Evolutionary conservation across 2,329 filamentous ascomycete species (phyloP).

Genomic region (Herpotrichia juniperi): DNA sequence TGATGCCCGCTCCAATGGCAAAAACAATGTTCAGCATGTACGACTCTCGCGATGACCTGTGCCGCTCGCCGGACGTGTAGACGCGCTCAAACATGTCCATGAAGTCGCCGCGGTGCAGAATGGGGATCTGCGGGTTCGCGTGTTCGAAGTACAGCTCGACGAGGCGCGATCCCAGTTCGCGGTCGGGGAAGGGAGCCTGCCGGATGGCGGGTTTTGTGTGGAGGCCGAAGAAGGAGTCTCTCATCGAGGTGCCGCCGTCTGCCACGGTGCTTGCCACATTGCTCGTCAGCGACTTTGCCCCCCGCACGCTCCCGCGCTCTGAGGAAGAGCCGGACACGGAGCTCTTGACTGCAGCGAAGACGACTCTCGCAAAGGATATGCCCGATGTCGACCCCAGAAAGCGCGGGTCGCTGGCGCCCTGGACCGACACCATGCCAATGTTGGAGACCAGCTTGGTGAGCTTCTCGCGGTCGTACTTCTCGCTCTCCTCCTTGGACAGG

Average conservation of each 20-base stretch:
- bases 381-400: constrained; percentile 86
- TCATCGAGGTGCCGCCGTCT: constrained; percentile 75
- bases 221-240: constrained; percentile 93
- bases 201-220: constrained; percentile 89
- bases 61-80: constrained; percentile 71
- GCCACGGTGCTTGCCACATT: constrained; percentile 55
- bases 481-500: constrained; percentile 44
- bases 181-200: constrained; percentile 82
- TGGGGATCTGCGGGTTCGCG: constrained; percentile 93
- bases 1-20: constrained; percentile 92
- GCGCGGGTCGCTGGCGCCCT: constrained; percentile 77
- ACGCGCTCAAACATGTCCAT: constrained; percentile 85
- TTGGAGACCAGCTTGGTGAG: constrained; percentile 72
- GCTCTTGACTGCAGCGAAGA: constrained; percentile 90
- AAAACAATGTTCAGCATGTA: constrained; percentile 98
- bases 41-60: constrained; percentile 77
- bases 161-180: constrained; percentile 73
- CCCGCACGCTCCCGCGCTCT: constrained; percentile 67
- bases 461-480: constrained; percentile 64
- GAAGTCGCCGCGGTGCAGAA: constrained; percentile 87
- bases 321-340: constrained; percentile 63
- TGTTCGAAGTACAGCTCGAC: constrained; percentile 92
- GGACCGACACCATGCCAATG: constrained; percentile 77
- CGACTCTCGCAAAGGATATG: constrained; percentile 91
- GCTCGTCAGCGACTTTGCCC: constrained; percentile 61